These are phyloP conservation scores for Fibroporia radiculosa DNA, from an alignment of 768 basidiomycete species.

Conservation along the genomic window DNA sequence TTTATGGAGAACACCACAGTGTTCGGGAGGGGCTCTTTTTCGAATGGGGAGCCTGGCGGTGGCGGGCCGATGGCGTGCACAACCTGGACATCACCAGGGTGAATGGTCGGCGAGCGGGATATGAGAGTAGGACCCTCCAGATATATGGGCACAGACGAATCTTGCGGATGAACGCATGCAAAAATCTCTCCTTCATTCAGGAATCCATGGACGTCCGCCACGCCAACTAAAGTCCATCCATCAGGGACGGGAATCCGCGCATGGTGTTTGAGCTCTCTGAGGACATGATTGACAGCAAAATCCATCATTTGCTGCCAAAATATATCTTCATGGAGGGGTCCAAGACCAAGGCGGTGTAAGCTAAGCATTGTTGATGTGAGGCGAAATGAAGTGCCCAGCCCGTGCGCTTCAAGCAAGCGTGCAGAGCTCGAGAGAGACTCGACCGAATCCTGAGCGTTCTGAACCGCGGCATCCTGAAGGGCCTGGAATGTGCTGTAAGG, in stretches of 20 bases:
- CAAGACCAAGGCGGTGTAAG: slow-evolving; percentile 41
- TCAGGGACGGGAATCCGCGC: slow-evolving; percentile 61
- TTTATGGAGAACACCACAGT: slow-evolving; percentile 57
- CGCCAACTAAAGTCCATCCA: slow-evolving; percentile 63
- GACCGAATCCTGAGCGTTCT: slow-evolving; percentile 35
- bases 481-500: slow-evolving; percentile 42
- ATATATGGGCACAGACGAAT: slow-evolving; percentile 31
- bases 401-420: slow-evolving; percentile 43
- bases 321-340: slow-evolving; percentile 26
- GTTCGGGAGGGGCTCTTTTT: slow-evolving; percentile 43
- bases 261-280: slow-evolving; percentile 53
- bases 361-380: slow-evolving; percentile 43
- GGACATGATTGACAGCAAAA: slow-evolving; percentile 51
- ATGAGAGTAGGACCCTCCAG: slow-evolving; percentile 49
- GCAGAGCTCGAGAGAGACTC: slow-evolving; percentile 38
- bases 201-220: slow-evolving; percentile 55
- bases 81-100: slow-evolving; percentile 62
- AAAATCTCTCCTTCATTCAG: slow-evolving; percentile 53
- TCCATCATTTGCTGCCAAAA: slow-evolving; percentile 49
- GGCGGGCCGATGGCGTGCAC: slow-evolving; percentile 55
- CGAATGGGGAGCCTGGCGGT: slow-evolving; percentile 44
- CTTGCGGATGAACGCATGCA: slow-evolving; percentile 41
- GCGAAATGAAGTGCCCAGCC: slow-evolving; percentile 50
- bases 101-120: slow-evolving; percentile 60
- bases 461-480: slow-evolving; percentile 46